These are phyloP conservation scores for Monilinia aucupariae DNA, from an alignment of 2,329 filamentous ascomycete species.

Conservation along the genomic window DNA sequence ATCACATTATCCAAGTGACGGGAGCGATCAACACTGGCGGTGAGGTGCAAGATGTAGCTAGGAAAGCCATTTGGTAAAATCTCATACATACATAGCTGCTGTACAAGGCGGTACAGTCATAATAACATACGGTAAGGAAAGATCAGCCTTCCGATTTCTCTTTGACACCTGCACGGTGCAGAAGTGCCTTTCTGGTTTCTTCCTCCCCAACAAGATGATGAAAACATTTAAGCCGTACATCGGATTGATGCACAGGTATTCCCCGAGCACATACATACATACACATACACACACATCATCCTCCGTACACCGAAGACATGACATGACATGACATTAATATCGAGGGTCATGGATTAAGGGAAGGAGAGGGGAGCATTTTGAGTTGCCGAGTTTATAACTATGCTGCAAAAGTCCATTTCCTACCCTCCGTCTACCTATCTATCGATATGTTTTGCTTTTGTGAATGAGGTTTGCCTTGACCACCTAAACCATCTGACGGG, in stretches of 20 bases:
- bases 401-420: not conserved
- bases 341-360: not conserved
- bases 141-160: not conserved
- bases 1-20: not conserved
- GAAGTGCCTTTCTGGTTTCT: not conserved
- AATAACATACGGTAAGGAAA: not conserved
- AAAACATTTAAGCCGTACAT: not conserved
- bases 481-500: not conserved
- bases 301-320: not conserved
- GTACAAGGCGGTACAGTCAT: not conserved
- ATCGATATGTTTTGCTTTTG: not conserved
- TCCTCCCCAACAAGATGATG: no score
- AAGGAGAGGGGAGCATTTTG: not conserved
- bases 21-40: conserved; percentile 8
- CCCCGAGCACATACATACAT: not conserved
- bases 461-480: not conserved
- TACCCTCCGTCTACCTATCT: no score
- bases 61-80: not conserved
- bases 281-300: no score
- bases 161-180: not conserved
- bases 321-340: not conserved
- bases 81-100: not conserved
- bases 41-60: not conserved
- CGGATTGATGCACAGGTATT: not conserved
- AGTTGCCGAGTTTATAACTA: not conserved